Evolutionary conservation across 2,329 filamentous ascomycete genomes (phyloP).

Genomic region (Scopulariopsis brevicaulis): DNA sequence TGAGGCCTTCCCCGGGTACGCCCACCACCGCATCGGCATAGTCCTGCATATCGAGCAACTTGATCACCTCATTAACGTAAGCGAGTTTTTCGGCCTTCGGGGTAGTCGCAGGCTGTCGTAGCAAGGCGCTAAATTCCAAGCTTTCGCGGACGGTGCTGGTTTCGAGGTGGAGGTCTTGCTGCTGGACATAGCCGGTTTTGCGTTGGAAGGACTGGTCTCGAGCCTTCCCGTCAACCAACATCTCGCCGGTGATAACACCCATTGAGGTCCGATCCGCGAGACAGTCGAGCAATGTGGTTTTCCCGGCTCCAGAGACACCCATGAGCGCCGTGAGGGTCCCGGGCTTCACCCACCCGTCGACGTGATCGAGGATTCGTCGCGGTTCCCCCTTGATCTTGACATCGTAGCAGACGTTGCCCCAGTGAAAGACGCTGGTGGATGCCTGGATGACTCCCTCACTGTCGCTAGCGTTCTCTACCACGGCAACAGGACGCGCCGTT

Average conservation of each 20-base stretch:
- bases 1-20: conserved; percentile 46
- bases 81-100: conserved; percentile 66
- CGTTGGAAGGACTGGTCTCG: conserved; percentile 79
- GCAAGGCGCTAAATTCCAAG: conserved; percentile 71
- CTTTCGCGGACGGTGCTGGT: conserved; percentile 85
- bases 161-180: conserved; percentile 79
- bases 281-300: conserved; percentile 81
- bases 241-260: conserved; percentile 79
- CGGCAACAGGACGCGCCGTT: conserved; percentile 31
- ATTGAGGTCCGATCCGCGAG: conserved; percentile 78
- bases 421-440: conserved; percentile 74
- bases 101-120: conserved; percentile 72
- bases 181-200: conserved; percentile 85
- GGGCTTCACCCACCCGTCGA: conserved; percentile 90
- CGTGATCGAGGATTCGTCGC: conserved; percentile 69
- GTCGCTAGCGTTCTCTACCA: conserved; percentile 24
- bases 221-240: conserved; percentile 54
- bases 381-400: conserved; percentile 68
- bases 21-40: conserved; percentile 61
- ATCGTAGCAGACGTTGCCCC: conserved; percentile 70
- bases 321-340: conserved; percentile 83
- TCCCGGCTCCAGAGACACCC: conserved; percentile 88
- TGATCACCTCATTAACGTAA: conserved; percentile 86
- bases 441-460: conserved; percentile 28
- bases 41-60: conserved; percentile 67